phyloP scores from a whole-genome alignment of 495 filamentous ascomycete species.

The Penicillium paxilli region DNA sequence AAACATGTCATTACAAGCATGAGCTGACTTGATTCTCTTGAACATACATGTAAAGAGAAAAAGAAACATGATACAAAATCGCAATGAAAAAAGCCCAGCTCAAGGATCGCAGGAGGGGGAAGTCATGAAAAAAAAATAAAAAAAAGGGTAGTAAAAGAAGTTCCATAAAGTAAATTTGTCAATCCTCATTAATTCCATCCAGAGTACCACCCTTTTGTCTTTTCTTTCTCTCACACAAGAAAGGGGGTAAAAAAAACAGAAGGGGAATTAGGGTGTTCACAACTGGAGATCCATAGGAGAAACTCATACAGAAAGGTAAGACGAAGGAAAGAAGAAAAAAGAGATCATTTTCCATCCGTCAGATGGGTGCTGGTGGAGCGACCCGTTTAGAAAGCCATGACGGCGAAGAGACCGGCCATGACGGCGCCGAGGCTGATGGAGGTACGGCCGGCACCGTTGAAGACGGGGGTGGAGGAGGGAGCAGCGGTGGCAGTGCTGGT shows the following conservation, averaged over 20 bases:
- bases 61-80: slow-evolving; percentile 10
- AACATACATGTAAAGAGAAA: slow-evolving; percentile 6
- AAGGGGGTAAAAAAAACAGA: neutral
- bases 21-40: slow-evolving; percentile 18
- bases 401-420: slow-evolving; percentile 41
- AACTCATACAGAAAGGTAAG: slow-evolving; percentile 14
- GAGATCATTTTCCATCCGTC: neutral
- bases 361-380: neutral
- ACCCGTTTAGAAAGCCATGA: slow-evolving; percentile 43
- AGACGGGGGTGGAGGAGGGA: slow-evolving; percentile 34
- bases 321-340: slow-evolving; percentile 4
- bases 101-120: neutral
- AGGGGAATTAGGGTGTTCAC: neutral
- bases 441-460: slow-evolving; percentile 49
- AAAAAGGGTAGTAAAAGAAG: slow-evolving; percentile 2
- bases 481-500: slow-evolving; percentile 28
- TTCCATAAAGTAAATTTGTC: slow-evolving; percentile 8
- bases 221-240: too few species aligned
- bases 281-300: slow-evolving; percentile 8
- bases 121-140: neutral
- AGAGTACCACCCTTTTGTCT: neutral
- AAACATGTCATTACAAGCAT: slow-evolving; percentile 23
- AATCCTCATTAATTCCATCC: slow-evolving; percentile 13
- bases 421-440: slow-evolving; percentile 47
- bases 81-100: slow-evolving; percentile 15